A percentile compares a stretch with the other conserved stretches of the same genome.
Conservation (phyloP, 1,284 basidiomycete species). For the Tilletia walkeri region DNA sequence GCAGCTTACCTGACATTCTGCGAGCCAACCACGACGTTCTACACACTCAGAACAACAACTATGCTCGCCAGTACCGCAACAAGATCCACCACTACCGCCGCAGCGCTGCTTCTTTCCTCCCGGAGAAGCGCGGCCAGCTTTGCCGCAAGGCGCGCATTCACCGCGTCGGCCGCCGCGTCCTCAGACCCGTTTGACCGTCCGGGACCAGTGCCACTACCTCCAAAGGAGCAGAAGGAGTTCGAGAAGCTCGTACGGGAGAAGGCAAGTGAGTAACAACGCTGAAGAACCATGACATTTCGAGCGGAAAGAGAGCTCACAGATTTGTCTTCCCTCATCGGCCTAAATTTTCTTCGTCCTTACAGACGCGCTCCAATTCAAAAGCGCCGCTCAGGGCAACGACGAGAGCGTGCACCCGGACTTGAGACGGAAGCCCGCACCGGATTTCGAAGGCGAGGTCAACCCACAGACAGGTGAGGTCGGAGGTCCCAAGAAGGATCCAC, state of each 20-base stretch:
- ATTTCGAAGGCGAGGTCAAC: constrained; percentile 63
- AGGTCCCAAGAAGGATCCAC: constrained; percentile 63
- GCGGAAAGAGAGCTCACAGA: no score
- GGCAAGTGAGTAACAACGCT: constrained; percentile 33
- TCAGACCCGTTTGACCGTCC: constrained; percentile 46
- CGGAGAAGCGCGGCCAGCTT: background rate
- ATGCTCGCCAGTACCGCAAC: no score
- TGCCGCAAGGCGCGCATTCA: background rate
- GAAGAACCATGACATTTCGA: no score
- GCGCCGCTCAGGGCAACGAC: constrained; percentile 2
- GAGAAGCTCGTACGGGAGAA: constrained; percentile 55
- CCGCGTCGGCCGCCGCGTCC: background rate
- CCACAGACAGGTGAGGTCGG: constrained; percentile 63
- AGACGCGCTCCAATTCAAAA: constrained; percentile 27
- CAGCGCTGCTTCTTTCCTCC: no score
- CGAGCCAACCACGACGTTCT: no score
- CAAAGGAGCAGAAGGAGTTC: constrained; percentile 57
- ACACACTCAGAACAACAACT: no score
- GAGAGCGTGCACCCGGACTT: constrained; percentile 55
- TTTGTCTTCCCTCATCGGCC: no score
- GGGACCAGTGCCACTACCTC: constrained; percentile 55
- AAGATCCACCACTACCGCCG: no score
- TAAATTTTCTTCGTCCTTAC: background rate
- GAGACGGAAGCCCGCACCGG: constrained; percentile 51
- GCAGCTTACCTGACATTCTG: no score